phyloP scores from a whole-genome alignment of 257 asterid species.

The Schizonepeta tenuifolia region DNA sequence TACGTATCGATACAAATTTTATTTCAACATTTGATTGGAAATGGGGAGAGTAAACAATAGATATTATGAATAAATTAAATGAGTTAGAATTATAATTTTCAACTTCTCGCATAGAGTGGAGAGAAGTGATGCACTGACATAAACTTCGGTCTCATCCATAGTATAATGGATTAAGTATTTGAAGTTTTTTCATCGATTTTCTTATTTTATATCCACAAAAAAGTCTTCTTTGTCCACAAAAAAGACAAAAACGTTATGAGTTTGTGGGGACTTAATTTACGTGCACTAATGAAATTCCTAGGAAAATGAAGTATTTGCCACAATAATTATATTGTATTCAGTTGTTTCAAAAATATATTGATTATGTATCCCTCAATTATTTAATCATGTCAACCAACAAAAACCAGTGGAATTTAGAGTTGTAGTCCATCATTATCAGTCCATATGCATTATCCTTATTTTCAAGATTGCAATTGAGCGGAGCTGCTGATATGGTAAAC shows the following conservation, averaged over 20 bases:
- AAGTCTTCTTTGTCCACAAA: not conserved
- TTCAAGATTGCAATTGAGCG: no score
- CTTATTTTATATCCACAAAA: not conserved
- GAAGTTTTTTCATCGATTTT: slow-evolving; percentile 14
- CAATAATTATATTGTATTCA: slow-evolving; percentile 9
- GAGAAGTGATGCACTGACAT: slow-evolving; percentile 4
- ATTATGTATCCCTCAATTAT: slow-evolving; percentile 11
- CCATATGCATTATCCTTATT: not conserved
- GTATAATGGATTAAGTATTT: slow-evolving; percentile 11
- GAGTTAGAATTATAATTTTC: not conserved
- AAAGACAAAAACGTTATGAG: not conserved
- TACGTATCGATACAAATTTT: no score
- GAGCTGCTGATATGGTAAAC: no score
- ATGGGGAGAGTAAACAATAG: no score
- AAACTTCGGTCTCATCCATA: slow-evolving; percentile 25
- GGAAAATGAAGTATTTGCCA: slow-evolving; percentile 25
- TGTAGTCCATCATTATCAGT: slow-evolving; percentile 12
- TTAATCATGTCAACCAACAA: slow-evolving; percentile 13
- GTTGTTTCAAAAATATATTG: slow-evolving; percentile 11
- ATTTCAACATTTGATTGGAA: no score
- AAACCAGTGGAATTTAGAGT: slow-evolving; percentile 9
- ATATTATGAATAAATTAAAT: not conserved
- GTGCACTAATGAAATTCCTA: slow-evolving; percentile 18
- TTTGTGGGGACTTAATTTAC: slow-evolving; percentile 31
- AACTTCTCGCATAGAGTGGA: not conserved